Conservation (phyloP, 257 asterid genomes). For the Galeopsis tetrahit region DNA sequence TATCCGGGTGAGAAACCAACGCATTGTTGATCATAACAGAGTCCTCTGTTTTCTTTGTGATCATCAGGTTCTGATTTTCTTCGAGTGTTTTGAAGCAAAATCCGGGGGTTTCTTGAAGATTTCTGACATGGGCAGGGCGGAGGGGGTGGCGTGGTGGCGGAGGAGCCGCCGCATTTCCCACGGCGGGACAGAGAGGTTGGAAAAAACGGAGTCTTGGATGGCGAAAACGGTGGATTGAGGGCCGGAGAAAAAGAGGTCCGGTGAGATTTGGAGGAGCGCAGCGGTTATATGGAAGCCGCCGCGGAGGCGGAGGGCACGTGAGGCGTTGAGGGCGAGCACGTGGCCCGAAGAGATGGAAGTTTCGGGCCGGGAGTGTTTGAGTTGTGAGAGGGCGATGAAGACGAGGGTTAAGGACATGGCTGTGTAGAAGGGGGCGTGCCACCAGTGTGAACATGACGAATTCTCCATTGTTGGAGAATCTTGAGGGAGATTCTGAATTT, state of each 20-base stretch:
- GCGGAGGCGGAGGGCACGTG: no score
- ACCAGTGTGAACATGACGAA: no score
- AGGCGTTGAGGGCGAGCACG: no score
- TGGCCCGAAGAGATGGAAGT: no score
- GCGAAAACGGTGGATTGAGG: no score
- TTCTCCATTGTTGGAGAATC: no score
- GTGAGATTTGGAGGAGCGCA: constrained; percentile 75
- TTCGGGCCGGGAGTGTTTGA: constrained; percentile 35
- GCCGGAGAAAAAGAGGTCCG: no score
- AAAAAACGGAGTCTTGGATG: constrained; percentile 63
- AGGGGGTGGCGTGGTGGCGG: constrained; percentile 64
- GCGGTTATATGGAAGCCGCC: constrained; percentile 70
- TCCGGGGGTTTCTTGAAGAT: constrained; percentile 51
- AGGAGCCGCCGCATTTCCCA: constrained; percentile 61
- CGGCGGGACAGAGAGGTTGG: constrained; percentile 60
- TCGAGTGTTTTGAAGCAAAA: no score
- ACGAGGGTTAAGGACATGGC: no score
- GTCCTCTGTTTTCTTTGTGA: constrained; percentile 41
- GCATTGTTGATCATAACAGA: constrained; percentile 57
- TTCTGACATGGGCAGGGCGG: constrained; percentile 42
- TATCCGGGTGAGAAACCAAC: constrained; percentile 61
- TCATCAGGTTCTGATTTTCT: no score
- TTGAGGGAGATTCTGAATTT: no score
- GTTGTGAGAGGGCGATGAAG: constrained; percentile 50
- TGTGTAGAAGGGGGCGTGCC: no score